Conservation (phyloP, 768 basidiomycete species). For the Mycena haematopus region DNA sequence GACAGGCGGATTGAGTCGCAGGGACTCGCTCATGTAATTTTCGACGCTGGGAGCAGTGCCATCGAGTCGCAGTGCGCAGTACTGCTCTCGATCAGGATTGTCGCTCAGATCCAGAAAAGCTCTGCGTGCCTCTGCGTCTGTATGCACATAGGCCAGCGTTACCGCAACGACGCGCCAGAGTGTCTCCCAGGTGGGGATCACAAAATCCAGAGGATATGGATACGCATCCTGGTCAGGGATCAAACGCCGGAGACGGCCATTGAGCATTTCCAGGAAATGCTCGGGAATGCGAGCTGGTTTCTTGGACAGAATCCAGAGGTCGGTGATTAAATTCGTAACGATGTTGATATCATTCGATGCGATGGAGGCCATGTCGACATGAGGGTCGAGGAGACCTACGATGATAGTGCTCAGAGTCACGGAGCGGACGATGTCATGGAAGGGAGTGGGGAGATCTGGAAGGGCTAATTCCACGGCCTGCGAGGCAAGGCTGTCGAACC, state of each 20-base stretch:
- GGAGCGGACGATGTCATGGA: slow-evolving; percentile 50
- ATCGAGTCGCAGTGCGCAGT: slow-evolving; percentile 29
- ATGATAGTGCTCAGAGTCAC: slow-evolving; percentile 51
- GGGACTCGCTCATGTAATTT: slow-evolving; percentile 46
- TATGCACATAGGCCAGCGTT: slow-evolving; percentile 45
- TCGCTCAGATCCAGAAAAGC: slow-evolving; percentile 46
- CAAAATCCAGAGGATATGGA: slow-evolving; percentile 24
- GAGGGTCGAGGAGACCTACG: slow-evolving; percentile 46
- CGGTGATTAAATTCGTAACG: slow-evolving; percentile 32
- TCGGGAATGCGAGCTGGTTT: slow-evolving; percentile 37
- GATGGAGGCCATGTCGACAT: slow-evolving; percentile 38
- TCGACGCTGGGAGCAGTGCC: background rate
- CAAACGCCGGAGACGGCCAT: slow-evolving; percentile 45
- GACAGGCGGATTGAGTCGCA: slow-evolving; percentile 36
- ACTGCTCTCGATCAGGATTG: slow-evolving; percentile 38
- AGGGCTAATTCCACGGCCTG: slow-evolving; percentile 40
- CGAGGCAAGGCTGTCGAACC: slow-evolving; percentile 38
- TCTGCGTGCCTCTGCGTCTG: slow-evolving; percentile 31
- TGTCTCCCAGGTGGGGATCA: slow-evolving; percentile 64
- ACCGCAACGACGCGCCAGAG: slow-evolving; percentile 66
- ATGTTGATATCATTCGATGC: slow-evolving; percentile 39
- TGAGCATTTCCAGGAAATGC: slow-evolving; percentile 41
- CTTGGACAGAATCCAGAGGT: slow-evolving; percentile 56
- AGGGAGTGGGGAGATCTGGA: slow-evolving; percentile 29
- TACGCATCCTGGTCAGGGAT: slow-evolving; percentile 42